Evolutionary conservation across 805 yeast genomes (phyloP).

Genomic region (Candida yuanshanica): DNA sequence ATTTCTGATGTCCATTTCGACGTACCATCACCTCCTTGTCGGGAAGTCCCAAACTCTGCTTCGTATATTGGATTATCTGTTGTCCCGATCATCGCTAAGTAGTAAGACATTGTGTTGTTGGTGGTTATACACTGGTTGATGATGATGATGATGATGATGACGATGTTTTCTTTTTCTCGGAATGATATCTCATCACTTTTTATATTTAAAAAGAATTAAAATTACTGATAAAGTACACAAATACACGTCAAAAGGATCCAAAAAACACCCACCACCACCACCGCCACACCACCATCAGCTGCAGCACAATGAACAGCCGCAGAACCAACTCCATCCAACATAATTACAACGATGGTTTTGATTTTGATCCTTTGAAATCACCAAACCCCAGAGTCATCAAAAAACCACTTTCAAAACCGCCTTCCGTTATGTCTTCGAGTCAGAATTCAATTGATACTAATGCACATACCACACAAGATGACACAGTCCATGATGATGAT

Average conservation of each 20-base stretch:
- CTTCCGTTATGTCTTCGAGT: not conserved
- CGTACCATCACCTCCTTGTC: slow-evolving; percentile 59
- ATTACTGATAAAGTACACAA: too few species aligned
- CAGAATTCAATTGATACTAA: too few species aligned
- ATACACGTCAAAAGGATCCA: not conserved
- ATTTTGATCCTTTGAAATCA: slow-evolving; percentile 19
- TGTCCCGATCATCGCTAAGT: slow-evolving; percentile 83
- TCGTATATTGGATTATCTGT: slow-evolving; percentile 84
- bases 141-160: too few species aligned
- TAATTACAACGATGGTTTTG: slow-evolving; percentile 17
- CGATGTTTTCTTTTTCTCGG: too few species aligned
- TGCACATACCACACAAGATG: too few species aligned
- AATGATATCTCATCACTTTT: too few species aligned
- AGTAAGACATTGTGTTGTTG: slow-evolving; percentile 74
- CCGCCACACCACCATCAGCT: not conserved
- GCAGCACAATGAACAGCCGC: not conserved
- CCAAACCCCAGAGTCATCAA: slow-evolving; percentile 2
- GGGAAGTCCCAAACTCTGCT: slow-evolving; percentile 73
- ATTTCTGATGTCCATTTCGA: slow-evolving; percentile 45
- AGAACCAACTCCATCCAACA: slow-evolving; percentile 6
- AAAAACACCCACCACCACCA: not conserved
- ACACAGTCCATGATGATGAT: slow-evolving; percentile 6
- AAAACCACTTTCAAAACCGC: not conserved
- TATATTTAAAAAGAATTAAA: too few species aligned
- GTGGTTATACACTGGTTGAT: too few species aligned